Percentiles rank a stretch among this genome's conserved stretches.
These are phyloP conservation scores for Blastocystis sp. DNA, from an alignment of 352 stramenopile species.

Conservation along the genomic window DNA sequence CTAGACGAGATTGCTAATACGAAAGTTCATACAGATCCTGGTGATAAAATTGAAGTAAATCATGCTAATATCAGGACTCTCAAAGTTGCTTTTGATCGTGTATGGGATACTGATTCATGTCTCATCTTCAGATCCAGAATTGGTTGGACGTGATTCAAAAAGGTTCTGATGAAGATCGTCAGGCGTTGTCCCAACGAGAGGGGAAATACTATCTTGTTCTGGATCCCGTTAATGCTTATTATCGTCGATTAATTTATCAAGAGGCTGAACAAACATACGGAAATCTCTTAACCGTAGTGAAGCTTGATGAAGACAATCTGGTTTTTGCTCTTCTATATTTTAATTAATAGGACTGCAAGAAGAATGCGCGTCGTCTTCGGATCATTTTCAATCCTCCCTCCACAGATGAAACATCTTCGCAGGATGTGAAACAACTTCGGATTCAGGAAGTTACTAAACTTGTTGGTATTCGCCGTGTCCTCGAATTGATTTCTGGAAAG, in stretches of 20 bases:
- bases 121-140: neutral
- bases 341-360: neutral
- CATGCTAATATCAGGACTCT: constrained; percentile 23
- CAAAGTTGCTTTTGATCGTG: neutral
- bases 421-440: neutral
- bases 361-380: constrained; percentile 1
- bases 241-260: constrained; percentile 47
- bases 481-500: constrained; percentile 22
- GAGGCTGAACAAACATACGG: neutral
- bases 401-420: neutral
- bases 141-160: constrained; percentile 41
- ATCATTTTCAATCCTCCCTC: neutral
- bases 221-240: constrained; percentile 22
- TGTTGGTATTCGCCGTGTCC: constrained; percentile 20
- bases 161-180: constrained; percentile 12
- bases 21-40: neutral
- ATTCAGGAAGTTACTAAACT: neutral
- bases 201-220: constrained; percentile 59
- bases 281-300: constrained; percentile 1
- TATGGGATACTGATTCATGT: neutral
- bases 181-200: neutral
- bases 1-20: constrained; percentile 4
- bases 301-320: constrained; percentile 42
- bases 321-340: neutral
- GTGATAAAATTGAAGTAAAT: neutral